These are phyloP conservation scores for Alternaria angustiovoidea DNA, from an alignment of 2,329 filamentous ascomycete genomes.

Conservation along the genomic window DNA sequence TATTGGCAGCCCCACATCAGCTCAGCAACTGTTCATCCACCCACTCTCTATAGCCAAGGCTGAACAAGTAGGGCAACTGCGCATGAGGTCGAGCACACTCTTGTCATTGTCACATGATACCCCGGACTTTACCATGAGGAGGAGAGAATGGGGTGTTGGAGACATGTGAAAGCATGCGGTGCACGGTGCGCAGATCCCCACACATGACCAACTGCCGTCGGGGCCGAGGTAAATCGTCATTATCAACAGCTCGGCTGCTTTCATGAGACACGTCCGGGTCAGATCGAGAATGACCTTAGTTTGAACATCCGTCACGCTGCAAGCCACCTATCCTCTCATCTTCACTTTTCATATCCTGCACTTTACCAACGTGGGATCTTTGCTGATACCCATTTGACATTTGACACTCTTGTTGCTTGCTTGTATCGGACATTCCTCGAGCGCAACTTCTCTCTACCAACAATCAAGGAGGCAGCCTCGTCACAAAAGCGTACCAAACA, in stretches of 20 bases:
- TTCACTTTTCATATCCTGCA: conserved; percentile 1
- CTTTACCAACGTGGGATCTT: conserved; percentile 22
- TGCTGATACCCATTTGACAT: conserved; percentile 24
- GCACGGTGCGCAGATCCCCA: conserved; percentile 17
- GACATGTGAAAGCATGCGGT: conserved; percentile 16
- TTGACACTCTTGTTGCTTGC: conserved; percentile 4
- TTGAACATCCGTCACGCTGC: conserved; percentile 5
- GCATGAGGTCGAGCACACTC: not conserved
- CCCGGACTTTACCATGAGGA: not conserved
- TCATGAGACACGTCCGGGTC: conserved; percentile 19
- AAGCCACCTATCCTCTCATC: conserved; percentile 11
- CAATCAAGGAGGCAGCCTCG: conserved; percentile 11
- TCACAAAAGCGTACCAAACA: conserved; percentile 5
- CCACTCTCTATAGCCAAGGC: not conserved
- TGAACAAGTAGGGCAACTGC: not conserved
- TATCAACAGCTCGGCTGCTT: conserved; percentile 20
- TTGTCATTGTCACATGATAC: conserved; percentile 8
- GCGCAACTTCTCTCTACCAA: conserved; percentile 11
- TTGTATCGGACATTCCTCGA: conserved; percentile 11
- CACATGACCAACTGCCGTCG: conserved; percentile 22
- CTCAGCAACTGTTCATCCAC: not conserved
- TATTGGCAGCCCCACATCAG: conserved; percentile 2
- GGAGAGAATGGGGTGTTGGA: not conserved
- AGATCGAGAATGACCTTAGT: conserved; percentile 12
- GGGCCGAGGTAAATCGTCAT: conserved; percentile 23